Base-by-base conservation (phyloP, 1,284 basidiomycete genomes). In the Ceratobasidium sp. region DNA sequence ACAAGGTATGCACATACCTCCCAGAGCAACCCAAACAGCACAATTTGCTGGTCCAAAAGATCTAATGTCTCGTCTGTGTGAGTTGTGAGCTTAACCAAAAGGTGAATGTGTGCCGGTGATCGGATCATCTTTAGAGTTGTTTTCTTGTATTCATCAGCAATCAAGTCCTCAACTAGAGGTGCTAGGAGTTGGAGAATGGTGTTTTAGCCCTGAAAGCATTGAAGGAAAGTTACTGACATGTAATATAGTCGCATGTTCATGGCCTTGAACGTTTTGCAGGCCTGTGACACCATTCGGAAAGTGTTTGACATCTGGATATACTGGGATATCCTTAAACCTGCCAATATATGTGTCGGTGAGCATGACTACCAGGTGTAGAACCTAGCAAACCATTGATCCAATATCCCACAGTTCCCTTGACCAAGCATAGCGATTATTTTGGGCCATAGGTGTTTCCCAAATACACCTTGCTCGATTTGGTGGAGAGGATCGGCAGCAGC, bases 381-480 rank as follows among this genome's bases (percentile, higher is more conserved):
- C 12, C 4, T 14, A 16, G n/a, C 55, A 27, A 2, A 57, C 55
- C 55, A n/a, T 57, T 23, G 23, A 14, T 57, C 55, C 3, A 57
- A n/a, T 57, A 14, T 57, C 27, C 30, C 30, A 10, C 30, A 12
- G 3, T 57, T 23, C 5, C 27, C 23, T 57, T n/a, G n/a, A 1
- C 6, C 5, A 3, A 57, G 4, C 3, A 23, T 57, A 4, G n/a
- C 14, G 20, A 10, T 23, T 57, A 57, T 10, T n/a, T 33, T 27
- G n/a, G 30, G 30, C 55, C 55, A 57, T 14, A 57, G 10, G 55
- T 57, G 55, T 14, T 23, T n/a, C 55, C 55, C 55, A 23, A 23
- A 57, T n/a, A 57, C 16, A 57, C 55, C 55, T 57, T 57, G 55
- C n/a, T 57, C 55, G 20, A 57, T 57, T 33, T 57, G 55, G 16